Percentiles rank a stretch among this genome's conserved stretches.
These are phyloP conservation scores for Clarireedia homoeocarpa DNA, from an alignment of 2,329 filamentous ascomycete species.

Conservation along the genomic window DNA sequence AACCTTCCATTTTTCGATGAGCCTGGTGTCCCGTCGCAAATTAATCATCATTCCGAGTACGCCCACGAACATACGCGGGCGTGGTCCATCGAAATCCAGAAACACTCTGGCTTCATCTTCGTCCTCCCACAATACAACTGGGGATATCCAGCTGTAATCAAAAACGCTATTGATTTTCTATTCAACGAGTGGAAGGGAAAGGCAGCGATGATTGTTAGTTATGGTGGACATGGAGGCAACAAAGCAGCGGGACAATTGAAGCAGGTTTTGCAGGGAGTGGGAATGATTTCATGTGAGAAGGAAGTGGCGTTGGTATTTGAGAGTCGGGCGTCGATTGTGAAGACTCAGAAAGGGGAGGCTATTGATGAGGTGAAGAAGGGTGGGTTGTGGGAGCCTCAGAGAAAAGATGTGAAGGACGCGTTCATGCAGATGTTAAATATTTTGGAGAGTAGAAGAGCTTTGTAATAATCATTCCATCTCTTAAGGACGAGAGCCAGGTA, in stretches of 20 bases:
- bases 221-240: conserved; percentile 35
- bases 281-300: background rate
- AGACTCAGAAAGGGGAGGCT: background rate
- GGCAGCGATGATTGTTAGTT: conserved; percentile 37
- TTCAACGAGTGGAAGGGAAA: conserved; percentile 40
- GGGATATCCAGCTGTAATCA: conserved; percentile 36
- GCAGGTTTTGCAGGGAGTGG: conserved; percentile 27
- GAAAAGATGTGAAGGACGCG: background rate
- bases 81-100: conserved; percentile 32
- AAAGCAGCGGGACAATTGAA: conserved; percentile 32
- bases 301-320: background rate
- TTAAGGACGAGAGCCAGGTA: no score
- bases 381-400: background rate
- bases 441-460: background rate
- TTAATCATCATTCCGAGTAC: conserved; percentile 27
- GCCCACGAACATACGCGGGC: conserved; percentile 29
- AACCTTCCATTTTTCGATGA: conserved; percentile 12
- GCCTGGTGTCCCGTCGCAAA: conserved; percentile 31
- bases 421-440: background rate
- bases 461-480: background rate
- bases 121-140: conserved; percentile 39
- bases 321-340: background rate
- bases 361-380: background rate
- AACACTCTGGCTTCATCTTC: conserved; percentile 34
- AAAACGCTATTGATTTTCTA: conserved; percentile 42